Evolutionary conservation across 352 stramenopile species (phyloP).

Genomic region (Pythium rishiriense): DNA sequence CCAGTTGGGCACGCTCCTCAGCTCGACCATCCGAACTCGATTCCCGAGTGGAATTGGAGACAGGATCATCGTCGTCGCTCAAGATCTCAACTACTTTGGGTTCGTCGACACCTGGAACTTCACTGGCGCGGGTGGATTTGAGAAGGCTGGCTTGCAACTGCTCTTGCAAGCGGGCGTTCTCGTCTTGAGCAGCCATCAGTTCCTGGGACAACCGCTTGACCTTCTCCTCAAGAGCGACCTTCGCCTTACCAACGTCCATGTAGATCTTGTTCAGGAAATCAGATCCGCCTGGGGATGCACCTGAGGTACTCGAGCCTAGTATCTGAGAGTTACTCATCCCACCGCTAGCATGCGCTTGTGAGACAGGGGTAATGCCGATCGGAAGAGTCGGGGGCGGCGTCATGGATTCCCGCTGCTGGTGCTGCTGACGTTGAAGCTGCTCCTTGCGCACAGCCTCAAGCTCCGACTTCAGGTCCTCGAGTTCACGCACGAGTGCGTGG

Average conservation of each 20-base stretch:
- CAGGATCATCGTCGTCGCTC: conserved; percentile 23
- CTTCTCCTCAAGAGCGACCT: conserved; percentile 67
- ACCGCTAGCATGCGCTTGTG: not conserved
- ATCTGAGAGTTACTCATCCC: conserved; percentile 15
- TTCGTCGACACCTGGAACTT: conserved; percentile 13
- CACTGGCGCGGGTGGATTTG: not conserved
- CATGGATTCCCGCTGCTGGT: conserved; percentile 32
- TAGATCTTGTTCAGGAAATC: conserved; percentile 84
- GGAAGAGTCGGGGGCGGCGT: conserved; percentile 12
- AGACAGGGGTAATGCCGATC: conserved; percentile 1
- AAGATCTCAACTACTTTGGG: conserved; percentile 27
- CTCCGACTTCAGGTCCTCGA: conserved; percentile 39
- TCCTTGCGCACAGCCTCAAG: conserved; percentile 25
- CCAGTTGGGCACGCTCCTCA: conserved; percentile 27
- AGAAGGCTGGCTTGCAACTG: conserved; percentile 31
- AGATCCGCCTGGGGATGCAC: conserved; percentile 9
- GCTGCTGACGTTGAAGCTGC: not conserved
- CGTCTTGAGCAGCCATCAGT: conserved; percentile 43
- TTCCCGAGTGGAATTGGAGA: not conserved
- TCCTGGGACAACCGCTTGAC: conserved; percentile 57
- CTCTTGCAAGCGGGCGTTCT: conserved; percentile 48
- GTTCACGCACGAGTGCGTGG: conserved; percentile 36
- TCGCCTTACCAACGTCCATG: conserved; percentile 77
- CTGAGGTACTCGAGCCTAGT: conserved; percentile 2
- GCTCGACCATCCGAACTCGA: conserved; percentile 10